phyloP scores from a whole-genome alignment of 1,139 yeast genomes.

The Pichia sp. region DNA sequence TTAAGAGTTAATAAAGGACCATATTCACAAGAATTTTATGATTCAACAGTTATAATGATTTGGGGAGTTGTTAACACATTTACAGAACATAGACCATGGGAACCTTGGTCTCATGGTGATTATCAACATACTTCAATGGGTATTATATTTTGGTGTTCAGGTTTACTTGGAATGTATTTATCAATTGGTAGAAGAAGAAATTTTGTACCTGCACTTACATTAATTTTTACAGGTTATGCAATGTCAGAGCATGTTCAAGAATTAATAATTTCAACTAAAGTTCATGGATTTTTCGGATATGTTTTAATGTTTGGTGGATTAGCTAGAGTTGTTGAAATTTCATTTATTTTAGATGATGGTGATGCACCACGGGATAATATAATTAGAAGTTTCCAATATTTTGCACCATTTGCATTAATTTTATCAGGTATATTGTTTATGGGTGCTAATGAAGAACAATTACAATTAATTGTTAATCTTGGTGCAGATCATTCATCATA shows the following conservation, averaged over 20 bases:
- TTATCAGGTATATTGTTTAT: slow-evolving; percentile 77
- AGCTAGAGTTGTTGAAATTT: slow-evolving; percentile 67
- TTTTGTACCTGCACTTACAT: slow-evolving; percentile 72
- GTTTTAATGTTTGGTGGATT: slow-evolving; percentile 76
- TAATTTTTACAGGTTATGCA: slow-evolving; percentile 87
- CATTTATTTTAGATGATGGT: slow-evolving; percentile 57
- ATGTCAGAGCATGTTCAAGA: slow-evolving; percentile 87
- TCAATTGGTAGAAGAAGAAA: slow-evolving; percentile 62
- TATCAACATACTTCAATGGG: slow-evolving; percentile 97
- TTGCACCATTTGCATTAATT: slow-evolving; percentile 75
- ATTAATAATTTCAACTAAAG: slow-evolving; percentile 69
- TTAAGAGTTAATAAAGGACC: slow-evolving; percentile 42
- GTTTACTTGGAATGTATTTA: slow-evolving; percentile 72
- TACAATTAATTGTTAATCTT: slow-evolving; percentile 59
- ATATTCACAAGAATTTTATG: slow-evolving; percentile 79
- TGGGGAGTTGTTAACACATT: slow-evolving; percentile 95
- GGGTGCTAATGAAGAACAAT: slow-evolving; percentile 90
- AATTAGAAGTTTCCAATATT: slow-evolving; percentile 66
- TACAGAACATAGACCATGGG: slow-evolving; percentile 90
- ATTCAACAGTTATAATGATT: slow-evolving; percentile 66
- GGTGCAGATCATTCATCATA: slow-evolving; percentile 86
- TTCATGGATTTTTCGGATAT: slow-evolving; percentile 80
- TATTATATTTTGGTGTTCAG: slow-evolving; percentile 94
- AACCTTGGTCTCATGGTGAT: slow-evolving; percentile 85
- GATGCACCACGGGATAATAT: slow-evolving; percentile 40